Percentiles rank a stretch among this genome's conserved stretches.
phyloP scores from a whole-genome alignment of 352 stramenopile species.

The Phytopythium vexans region DNA sequence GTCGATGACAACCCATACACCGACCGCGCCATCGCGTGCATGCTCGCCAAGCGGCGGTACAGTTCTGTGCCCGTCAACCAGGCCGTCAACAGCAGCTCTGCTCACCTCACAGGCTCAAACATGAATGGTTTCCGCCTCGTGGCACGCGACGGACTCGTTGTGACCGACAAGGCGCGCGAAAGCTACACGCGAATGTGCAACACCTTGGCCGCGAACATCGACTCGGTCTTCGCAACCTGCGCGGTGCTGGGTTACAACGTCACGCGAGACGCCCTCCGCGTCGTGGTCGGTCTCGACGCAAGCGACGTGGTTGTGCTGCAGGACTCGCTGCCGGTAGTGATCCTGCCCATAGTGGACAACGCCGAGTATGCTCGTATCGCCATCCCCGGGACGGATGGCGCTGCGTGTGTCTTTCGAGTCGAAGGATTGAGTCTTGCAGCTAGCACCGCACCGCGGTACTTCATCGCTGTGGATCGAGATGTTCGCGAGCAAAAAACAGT shows the following conservation, averaged over 20 bases:
- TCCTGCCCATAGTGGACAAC: neutral
- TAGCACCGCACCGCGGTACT: neutral
- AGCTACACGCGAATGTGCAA: conserved; percentile 4
- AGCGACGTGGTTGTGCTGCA: neutral
- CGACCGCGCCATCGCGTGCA: conserved; percentile 13
- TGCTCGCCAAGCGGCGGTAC: conserved; percentile 4
- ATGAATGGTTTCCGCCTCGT: conserved; percentile 4
- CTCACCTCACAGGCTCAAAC: neutral
- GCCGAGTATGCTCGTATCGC: neutral
- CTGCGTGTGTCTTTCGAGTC: conserved; percentile 6
- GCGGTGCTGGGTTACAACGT: conserved; percentile 6
- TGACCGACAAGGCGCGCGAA: neutral
- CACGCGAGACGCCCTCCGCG: neutral
- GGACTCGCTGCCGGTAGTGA: conserved; percentile 3
- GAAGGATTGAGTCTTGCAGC: neutral
- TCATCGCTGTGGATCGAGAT: neutral
- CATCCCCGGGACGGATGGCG: conserved; percentile 1
- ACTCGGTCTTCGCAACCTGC: neutral
- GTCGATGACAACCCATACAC: conserved; percentile 13
- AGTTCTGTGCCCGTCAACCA: neutral
- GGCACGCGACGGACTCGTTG: neutral
- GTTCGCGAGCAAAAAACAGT: neutral
- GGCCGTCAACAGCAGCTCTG: neutral
- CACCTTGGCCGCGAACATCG: neutral
- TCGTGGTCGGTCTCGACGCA: conserved; percentile 1